Conservation (phyloP, 148 eudicot species). For the Chenopodium formosanum region DNA sequence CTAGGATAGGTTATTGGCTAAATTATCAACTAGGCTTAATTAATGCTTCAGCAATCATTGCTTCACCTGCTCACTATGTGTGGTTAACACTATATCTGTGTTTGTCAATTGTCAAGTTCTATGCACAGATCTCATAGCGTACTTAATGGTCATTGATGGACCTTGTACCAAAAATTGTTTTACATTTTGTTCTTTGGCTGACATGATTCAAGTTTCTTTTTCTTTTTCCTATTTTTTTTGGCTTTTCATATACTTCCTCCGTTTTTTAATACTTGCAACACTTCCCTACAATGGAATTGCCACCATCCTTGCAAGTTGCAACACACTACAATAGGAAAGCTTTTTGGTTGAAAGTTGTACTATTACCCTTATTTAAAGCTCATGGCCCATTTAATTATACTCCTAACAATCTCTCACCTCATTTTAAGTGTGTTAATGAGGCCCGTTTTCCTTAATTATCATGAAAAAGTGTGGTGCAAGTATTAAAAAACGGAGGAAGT, state of each 20-base stretch:
- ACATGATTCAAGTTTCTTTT: not conserved
- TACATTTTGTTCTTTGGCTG: not conserved
- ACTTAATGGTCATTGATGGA: not conserved
- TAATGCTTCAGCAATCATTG: not conserved
- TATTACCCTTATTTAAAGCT: too few relatives aligned
- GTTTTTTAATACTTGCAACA: too few relatives aligned
- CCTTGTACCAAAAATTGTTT: not conserved
- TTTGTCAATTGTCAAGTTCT: not conserved
- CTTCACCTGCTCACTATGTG: not conserved
- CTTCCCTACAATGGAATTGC: too few relatives aligned
- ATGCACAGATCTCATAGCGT: not conserved
- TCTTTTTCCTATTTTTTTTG: slow-evolving; percentile 7
- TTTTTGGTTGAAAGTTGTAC: too few relatives aligned
- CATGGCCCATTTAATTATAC: too few relatives aligned
- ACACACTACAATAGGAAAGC: too few relatives aligned
- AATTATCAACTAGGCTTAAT: not conserved
- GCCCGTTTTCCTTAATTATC: too few relatives aligned
- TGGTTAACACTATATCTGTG: not conserved
- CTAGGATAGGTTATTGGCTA: not conserved
- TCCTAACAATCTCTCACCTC: too few relatives aligned
- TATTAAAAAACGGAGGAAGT: not conserved
- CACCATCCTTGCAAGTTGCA: too few relatives aligned
- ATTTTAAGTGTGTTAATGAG: too few relatives aligned
- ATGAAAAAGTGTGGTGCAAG: too few relatives aligned
- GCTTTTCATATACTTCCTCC: not conserved